Evolutionary conservation across 1,284 basidiomycete species (phyloP).

Genomic region (Chiua sp.): DNA sequence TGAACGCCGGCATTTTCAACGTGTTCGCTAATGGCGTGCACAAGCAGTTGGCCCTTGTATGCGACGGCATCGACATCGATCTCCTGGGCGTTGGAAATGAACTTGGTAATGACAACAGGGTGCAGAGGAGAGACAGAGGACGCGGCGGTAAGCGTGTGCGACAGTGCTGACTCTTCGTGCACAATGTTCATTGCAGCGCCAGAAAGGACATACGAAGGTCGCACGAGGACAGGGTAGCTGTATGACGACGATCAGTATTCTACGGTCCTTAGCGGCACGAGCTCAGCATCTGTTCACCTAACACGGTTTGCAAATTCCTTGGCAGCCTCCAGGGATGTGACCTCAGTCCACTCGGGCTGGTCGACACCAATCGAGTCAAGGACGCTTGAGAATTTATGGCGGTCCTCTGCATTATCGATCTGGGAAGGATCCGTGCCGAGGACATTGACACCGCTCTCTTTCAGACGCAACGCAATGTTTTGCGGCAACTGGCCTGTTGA

Average conservation of each 20-base stretch:
- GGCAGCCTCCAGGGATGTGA: slow-evolving; percentile 87
- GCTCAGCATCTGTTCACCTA: slow-evolving; percentile 56
- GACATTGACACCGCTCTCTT: slow-evolving; percentile 90
- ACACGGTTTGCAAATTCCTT: slow-evolving; percentile 92
- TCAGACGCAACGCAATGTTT: slow-evolving; percentile 97
- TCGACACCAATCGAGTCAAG: slow-evolving; percentile 96
- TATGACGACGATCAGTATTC: slow-evolving; percentile 18
- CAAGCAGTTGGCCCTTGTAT: slow-evolving; percentile 91
- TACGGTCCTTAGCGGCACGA: slow-evolving; percentile 7
- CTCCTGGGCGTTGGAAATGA: slow-evolving; percentile 98
- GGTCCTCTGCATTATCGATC: slow-evolving; percentile 98
- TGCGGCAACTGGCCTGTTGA: slow-evolving; percentile 90
- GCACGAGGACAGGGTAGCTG: slow-evolving; percentile 94
- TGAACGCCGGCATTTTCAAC: slow-evolving; percentile 99
- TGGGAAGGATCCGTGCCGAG: slow-evolving; percentile 95
- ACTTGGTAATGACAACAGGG: slow-evolving; percentile 98
- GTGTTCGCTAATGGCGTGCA: slow-evolving; percentile 98
- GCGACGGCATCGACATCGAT: slow-evolving; percentile 99
- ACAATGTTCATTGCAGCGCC: slow-evolving; percentile 99
- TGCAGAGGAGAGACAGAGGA: slow-evolving; percentile 96
- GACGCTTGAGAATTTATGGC: slow-evolving; percentile 98
- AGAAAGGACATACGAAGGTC: slow-evolving; percentile 97
- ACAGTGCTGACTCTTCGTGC: slow-evolving; percentile 87
- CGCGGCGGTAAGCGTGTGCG: slow-evolving; percentile 94
- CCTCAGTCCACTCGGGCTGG: slow-evolving; percentile 97